A percentile compares a stretch with the other conserved stretches of the same genome.
phyloP scores from a whole-genome alignment of 1,284 basidiomycete genomes.

The Trametes sp. region DNA sequence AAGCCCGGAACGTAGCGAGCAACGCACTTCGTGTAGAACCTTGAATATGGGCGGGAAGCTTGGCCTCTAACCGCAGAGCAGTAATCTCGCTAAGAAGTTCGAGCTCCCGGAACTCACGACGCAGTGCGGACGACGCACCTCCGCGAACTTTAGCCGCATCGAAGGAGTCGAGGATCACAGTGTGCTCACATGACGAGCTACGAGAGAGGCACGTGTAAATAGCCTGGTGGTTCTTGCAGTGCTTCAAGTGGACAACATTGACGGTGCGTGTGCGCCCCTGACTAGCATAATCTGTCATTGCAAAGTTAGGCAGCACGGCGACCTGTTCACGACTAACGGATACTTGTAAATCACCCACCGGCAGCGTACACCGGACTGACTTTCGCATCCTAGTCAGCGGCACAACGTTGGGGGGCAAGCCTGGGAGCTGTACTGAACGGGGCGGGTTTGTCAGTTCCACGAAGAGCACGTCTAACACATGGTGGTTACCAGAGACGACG shows the following conservation, averaged over 20 bases:
- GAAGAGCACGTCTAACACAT: background rate
- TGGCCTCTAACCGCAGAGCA: too few relatives aligned
- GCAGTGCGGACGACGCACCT: background rate
- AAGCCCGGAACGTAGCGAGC: too few relatives aligned
- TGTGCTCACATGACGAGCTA: constrained; percentile 11
- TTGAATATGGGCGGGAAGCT: too few relatives aligned
- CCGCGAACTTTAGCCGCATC: background rate
- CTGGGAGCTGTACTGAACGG: background rate
- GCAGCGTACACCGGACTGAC: background rate
- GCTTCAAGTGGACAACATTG: constrained; percentile 15
- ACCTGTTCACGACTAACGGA: background rate
- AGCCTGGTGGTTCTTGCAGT: constrained; percentile 16
- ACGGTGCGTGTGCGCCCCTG: constrained; percentile 17
- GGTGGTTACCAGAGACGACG: background rate
- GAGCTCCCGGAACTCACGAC: background rate
- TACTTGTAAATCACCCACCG: background rate
- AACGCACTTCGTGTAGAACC: too few relatives aligned
- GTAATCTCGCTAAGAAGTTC: background rate
- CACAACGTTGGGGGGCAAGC: background rate
- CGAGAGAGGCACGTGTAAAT: constrained; percentile 23
- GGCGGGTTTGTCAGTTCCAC: background rate
- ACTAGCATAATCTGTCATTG: constrained; percentile 19
- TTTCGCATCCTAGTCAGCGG: background rate
- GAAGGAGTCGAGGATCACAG: constrained; percentile 15
- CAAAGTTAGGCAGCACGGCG: constrained; percentile 5